Evolutionary conservation across 768 basidiomycete genomes (phyloP).

Genomic region (Suillus luteus): DNA sequence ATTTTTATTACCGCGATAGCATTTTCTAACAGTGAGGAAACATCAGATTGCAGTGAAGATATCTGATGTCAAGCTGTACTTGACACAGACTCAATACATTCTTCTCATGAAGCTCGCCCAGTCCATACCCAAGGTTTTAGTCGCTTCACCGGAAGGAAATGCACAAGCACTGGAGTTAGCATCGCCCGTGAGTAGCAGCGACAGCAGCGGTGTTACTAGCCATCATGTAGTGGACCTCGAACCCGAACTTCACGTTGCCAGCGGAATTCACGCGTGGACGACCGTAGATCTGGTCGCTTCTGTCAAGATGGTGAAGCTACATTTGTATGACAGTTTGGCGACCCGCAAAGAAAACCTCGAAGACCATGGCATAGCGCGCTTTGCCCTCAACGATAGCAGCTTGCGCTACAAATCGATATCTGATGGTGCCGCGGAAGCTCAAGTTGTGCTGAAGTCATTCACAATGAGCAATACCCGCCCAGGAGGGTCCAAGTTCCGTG

Average conservation of each 20-base stretch:
- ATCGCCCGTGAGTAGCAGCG: conserved; percentile 20
- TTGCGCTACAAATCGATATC: conserved; percentile 81
- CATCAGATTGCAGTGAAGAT: conserved; percentile 67
- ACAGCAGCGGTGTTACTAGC: conserved; percentile 6
- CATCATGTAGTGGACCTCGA: conserved; percentile 32
- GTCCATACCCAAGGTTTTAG: conserved; percentile 69
- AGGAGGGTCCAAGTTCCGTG: conserved; percentile 82
- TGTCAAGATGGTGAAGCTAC: conserved; percentile 73
- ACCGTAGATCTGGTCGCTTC: conserved; percentile 73
- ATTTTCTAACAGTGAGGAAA: conserved; percentile 11
- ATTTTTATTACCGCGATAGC: conserved; percentile 6
- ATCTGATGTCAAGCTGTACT: conserved; percentile 80
- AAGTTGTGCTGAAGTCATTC: conserved; percentile 86
- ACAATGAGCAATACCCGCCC: conserved; percentile 88
- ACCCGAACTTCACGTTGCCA: conserved; percentile 55
- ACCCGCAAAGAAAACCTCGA: conserved; percentile 57
- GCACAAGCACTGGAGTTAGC: conserved; percentile 30
- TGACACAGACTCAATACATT: conserved; percentile 84
- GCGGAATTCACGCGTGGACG: conserved; percentile 50
- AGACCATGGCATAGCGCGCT: conserved; percentile 81
- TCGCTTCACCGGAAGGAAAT: conserved; percentile 45
- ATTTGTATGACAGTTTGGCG: conserved; percentile 78
- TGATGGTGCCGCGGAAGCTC: conserved; percentile 83
- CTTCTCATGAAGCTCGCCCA: conserved; percentile 65
- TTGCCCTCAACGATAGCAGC: conserved; percentile 78